phyloP scores from a whole-genome alignment of 495 filamentous ascomycete species.

The Neurospora tetraspora region DNA sequence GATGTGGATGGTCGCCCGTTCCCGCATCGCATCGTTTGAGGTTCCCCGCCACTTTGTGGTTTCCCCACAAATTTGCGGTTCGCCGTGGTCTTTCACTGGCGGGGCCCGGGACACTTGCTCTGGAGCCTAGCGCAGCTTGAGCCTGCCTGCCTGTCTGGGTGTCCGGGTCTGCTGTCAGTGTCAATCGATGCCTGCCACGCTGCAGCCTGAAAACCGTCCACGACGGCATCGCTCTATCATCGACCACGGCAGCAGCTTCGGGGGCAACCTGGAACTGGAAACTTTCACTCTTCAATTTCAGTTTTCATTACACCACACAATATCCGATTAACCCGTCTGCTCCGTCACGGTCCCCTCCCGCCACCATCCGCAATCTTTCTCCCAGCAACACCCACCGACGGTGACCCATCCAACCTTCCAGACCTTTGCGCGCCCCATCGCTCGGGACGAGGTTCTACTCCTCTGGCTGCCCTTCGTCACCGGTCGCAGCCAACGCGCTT shows the following conservation, averaged over 20 bases:
- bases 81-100: not conserved
- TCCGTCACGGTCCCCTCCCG: not conserved
- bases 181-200: not conserved
- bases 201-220: not conserved
- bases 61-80: not conserved
- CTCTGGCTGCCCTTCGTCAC: not conserved
- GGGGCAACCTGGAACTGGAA: not conserved
- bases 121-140: not conserved
- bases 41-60: not conserved
- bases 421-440: not conserved
- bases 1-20: not conserved
- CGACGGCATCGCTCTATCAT: not conserved
- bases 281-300: not conserved
- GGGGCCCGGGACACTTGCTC: not conserved
- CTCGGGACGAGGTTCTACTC: not conserved
- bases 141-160: not conserved
- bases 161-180: not conserved
- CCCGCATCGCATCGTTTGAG: not conserved
- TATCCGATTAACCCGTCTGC: not conserved
- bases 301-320: not conserved
- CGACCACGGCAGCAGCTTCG: not conserved
- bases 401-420: not conserved
- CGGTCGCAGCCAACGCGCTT: not conserved
- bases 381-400: not conserved
- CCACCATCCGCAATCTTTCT: not conserved